Conservation (phyloP, 225 moss, liverwort and hornwort genomes). For the Thuidium tamariscinum region DNA sequence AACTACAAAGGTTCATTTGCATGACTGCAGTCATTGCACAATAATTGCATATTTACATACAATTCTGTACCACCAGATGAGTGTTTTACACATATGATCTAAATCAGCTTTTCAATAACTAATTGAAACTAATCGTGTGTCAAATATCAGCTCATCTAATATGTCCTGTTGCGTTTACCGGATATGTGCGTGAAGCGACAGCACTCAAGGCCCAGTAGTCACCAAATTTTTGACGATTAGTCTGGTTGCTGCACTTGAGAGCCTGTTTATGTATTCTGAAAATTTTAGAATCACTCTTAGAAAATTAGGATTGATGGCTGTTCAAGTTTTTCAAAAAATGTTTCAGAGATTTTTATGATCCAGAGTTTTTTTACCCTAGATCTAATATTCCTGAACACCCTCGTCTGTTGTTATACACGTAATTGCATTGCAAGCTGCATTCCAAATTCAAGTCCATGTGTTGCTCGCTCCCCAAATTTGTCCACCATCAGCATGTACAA, state of each 20-base stretch:
- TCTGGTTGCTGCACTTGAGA: not conserved
- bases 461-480: not conserved
- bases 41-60: not conserved
- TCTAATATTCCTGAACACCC: not conserved
- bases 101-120: not conserved
- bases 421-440: not conserved
- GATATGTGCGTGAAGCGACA: not conserved
- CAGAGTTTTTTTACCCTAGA: not conserved
- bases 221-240: not conserved
- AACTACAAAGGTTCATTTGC: not conserved
- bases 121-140: not conserved
- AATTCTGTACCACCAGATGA: not conserved
- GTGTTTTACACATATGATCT: not conserved
- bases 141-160: not conserved
- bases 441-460: not conserved
- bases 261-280: not conserved
- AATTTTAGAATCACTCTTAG: too few species aligned
- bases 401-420: not conserved
- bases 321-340: not conserved
- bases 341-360: not conserved
- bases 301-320: not conserved
- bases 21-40: not conserved
- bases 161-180: not conserved
- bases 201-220: not conserved
- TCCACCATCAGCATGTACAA: not conserved